Conservation (phyloP, 208 protist species). For the Crithidia brevicula region DNA sequence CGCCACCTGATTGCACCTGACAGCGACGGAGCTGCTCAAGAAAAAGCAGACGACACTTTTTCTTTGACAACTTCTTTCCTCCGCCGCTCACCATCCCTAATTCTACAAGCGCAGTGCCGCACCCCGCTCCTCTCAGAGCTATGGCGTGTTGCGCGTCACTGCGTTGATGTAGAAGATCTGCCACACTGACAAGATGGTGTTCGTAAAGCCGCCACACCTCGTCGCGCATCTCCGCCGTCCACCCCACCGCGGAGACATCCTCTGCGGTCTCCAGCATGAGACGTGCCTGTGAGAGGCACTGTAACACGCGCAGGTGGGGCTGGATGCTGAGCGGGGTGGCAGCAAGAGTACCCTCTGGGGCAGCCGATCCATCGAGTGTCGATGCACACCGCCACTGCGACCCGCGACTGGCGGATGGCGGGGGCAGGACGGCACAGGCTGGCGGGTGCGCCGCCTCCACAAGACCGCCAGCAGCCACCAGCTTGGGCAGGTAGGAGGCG, state of each 20-base stretch:
- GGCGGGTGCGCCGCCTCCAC: conserved; percentile 21
- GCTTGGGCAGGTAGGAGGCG: conserved; percentile 14
- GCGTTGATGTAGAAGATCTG: conserved; percentile 28
- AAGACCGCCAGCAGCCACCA: conserved; percentile 15
- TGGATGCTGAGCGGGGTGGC: conserved; percentile 21
- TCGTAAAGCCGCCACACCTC: conserved; percentile 71
- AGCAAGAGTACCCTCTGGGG: background rate
- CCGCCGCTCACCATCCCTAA: too few relatives aligned
- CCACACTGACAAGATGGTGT: conserved; percentile 49
- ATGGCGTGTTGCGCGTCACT: background rate
- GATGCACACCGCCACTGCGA: background rate
- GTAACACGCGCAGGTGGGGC: conserved; percentile 42
- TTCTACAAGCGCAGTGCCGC: too few relatives aligned
- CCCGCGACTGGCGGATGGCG: conserved; percentile 26
- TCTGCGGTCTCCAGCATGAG: conserved; percentile 41
- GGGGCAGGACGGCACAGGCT: conserved; percentile 7
- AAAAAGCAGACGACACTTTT: conserved; percentile 31
- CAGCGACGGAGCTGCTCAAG: conserved; percentile 17
- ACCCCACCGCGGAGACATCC: conserved; percentile 15
- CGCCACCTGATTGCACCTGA: background rate
- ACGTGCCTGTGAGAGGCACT: conserved; percentile 58
- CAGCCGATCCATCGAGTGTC: background rate
- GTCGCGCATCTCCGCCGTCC: conserved; percentile 39
- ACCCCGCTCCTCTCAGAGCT: background rate
- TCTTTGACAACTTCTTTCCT: conserved; percentile 22